These are phyloP conservation scores for Hypoxylon crocopeplum DNA, from an alignment of 495 filamentous ascomycete species.

Conservation along the genomic window DNA sequence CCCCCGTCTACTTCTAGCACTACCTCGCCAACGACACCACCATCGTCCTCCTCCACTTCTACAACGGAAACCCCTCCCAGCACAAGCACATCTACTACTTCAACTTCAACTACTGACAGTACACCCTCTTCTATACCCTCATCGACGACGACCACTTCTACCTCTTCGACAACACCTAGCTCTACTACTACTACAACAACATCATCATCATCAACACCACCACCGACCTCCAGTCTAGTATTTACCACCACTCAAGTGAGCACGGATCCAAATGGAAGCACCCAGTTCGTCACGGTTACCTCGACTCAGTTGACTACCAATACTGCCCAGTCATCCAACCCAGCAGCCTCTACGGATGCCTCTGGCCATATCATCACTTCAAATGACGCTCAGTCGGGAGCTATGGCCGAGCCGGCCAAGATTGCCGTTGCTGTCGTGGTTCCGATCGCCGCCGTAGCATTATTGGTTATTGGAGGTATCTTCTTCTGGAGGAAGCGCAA, in stretches of 20 bases:
- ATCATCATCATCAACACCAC: conserved; percentile 22
- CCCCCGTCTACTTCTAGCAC: conserved; percentile 33
- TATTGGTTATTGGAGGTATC: conserved; percentile 76
- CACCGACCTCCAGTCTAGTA: conserved; percentile 23
- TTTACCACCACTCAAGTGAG: conserved; percentile 36
- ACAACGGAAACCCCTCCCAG: conserved; percentile 8
- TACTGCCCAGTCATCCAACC: conserved; percentile 17
- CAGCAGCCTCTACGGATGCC: conserved; percentile 36
- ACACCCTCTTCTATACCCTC: conserved; percentile 37
- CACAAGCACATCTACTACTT: conserved; percentile 7
- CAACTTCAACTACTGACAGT: conserved; percentile 36
- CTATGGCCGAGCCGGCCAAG: conserved; percentile 67
- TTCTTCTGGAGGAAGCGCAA: conserved; percentile 89
- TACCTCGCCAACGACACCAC: conserved; percentile 29
- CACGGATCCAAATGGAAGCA: conserved; percentile 29
- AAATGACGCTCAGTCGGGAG: conserved; percentile 37
- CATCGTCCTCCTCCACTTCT: conserved; percentile 11
- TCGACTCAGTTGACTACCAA: conserved; percentile 29
- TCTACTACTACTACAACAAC: conserved; percentile 42
- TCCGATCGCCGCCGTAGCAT: conserved; percentile 85
- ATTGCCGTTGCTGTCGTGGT: conserved; percentile 95
- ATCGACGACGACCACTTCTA: conserved; percentile 32
- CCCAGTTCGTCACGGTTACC: conserved; percentile 34
- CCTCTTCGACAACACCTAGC: conserved; percentile 31
- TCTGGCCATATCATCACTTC: conserved; percentile 41